phyloP scores from a whole-genome alignment of 176 grass and related monocot species.

The Paspalum vaginatum region DNA sequence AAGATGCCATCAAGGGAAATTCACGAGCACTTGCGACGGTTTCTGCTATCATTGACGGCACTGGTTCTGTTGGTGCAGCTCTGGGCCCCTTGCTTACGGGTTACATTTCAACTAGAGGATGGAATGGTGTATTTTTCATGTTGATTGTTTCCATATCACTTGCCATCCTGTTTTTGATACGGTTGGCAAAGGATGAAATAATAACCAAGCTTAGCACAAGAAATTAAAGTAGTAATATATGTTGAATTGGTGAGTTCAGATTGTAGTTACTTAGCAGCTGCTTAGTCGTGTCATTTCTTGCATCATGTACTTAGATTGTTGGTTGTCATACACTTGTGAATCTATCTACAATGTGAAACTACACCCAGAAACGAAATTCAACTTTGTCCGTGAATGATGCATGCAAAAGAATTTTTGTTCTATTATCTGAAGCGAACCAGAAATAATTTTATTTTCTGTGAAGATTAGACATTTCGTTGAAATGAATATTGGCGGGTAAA shows the following conservation, averaged over 20 bases:
- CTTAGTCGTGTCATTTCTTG: conserved; percentile 13
- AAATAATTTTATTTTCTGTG: no score
- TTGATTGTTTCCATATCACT: conserved; percentile 77
- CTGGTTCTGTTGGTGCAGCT: conserved; percentile 86
- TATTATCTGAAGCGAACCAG: no score
- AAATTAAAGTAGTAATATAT: conserved; percentile 39
- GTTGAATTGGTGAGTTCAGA: background rate
- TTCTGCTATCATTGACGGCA: conserved; percentile 87
- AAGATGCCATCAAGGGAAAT: conserved; percentile 76
- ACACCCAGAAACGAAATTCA: no score
- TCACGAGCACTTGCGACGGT: conserved; percentile 87
- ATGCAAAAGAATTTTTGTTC: no score
- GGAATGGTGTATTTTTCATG: conserved; percentile 95
- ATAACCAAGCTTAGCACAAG: conserved; percentile 46
- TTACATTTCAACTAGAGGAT: conserved; percentile 93
- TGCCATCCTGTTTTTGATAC: conserved; percentile 82
- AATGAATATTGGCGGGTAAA: no score
- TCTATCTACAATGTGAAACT: no score
- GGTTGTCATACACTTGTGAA: background rate
- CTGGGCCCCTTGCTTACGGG: conserved; percentile 88
- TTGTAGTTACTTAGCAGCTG: conserved; percentile 10
- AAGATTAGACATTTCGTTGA: no score
- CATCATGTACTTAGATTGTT: background rate
- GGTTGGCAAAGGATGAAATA: conserved; percentile 75
- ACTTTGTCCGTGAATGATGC: no score